phyloP scores from a whole-genome alignment of 2,329 filamentous ascomycete species.

The Penicillium sp. region DNA sequence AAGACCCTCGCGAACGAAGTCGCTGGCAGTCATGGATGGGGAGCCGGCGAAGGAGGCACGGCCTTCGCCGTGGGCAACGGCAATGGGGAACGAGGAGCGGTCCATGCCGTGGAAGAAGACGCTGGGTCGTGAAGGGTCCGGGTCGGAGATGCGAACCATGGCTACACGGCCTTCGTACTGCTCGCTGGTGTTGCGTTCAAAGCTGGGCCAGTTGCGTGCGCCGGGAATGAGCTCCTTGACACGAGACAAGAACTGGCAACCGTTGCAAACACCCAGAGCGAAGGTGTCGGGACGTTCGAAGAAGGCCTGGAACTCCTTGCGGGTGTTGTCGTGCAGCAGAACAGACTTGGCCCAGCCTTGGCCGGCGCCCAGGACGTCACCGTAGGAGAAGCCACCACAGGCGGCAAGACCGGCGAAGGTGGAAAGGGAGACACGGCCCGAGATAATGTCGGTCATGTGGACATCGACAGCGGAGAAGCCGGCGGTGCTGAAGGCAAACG shows the following conservation, averaged over 20 bases:
- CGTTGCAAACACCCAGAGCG: slow-evolving; percentile 90
- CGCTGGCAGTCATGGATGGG: slow-evolving; percentile 41
- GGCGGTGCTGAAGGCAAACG: slow-evolving; percentile 86
- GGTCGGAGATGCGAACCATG: slow-evolving; percentile 75
- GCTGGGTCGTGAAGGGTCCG: slow-evolving; percentile 53
- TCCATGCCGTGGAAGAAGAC: slow-evolving; percentile 90
- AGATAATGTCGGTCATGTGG: slow-evolving; percentile 90
- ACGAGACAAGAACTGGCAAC: slow-evolving; percentile 88
- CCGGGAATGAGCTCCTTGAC: slow-evolving; percentile 81
- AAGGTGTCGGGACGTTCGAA: slow-evolving; percentile 89
- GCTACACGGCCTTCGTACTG: slow-evolving; percentile 85
- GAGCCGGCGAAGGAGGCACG: slow-evolving; percentile 65
- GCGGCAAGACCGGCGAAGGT: slow-evolving; percentile 85
- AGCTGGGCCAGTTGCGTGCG: slow-evolving; percentile 75
- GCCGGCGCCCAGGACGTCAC: slow-evolving; percentile 87
- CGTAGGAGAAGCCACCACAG: slow-evolving; percentile 96
- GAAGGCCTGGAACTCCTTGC: slow-evolving; percentile 75
- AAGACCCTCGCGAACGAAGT: slow-evolving; percentile 61
- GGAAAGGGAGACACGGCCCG: slow-evolving; percentile 70
- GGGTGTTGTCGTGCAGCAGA: slow-evolving; percentile 70
- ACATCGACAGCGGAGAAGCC: slow-evolving; percentile 91
- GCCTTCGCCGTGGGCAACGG: slow-evolving; percentile 86
- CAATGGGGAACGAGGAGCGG: slow-evolving; percentile 75
- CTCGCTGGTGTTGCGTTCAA: slow-evolving; percentile 76
- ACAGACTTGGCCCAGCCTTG: slow-evolving; percentile 95